Evolutionary conservation across 1,284 basidiomycete genomes (phyloP), one percentile per base, ranked within the genome.

Genomic region (Sanghuangporus sanghuang): DNA sequence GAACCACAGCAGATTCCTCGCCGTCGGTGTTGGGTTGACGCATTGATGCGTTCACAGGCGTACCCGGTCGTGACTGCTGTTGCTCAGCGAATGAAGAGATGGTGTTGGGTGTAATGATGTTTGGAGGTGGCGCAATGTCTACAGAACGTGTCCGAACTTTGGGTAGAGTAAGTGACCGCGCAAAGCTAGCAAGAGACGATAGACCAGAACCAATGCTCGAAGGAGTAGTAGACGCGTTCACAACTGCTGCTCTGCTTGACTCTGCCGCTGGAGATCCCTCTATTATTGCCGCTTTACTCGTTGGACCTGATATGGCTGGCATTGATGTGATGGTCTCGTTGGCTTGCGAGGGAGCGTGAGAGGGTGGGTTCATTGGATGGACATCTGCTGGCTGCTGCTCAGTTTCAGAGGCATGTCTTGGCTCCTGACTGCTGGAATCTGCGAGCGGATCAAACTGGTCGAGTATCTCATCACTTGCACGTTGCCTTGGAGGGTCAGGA

Each of bases 361-460:
- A 69, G 54, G 70, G 64, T 21, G 84, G 66, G 3, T 62, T 77
- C 53, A 83, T 84, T 14, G 84, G 84, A 71, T 88, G 85, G 0
- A 79, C 77, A 68, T 86, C 81, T 32, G 27, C n/a, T n/a, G n/a
- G n/a, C n/a, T n/a, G 27, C 2, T 46, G 44, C 18, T 84, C 74
- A 35, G 71, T 76, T 66, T 79, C 80, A 87, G 87, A 89, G 55
- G 86, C 87, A 21, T 82, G 78, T 50, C 78, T 79, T 5, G 86
- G 84, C 48, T 79, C 81, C 65, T 78, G 74, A 71, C 87, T 85
- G 65, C 85, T 83, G 49, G 76, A 71, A 68, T 77, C 81, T 1
- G 75, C 83, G 36, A 89, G 75, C 18, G 88, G 87, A 74, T 90
- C 87, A 69, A 90, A 89, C 69, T 88, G 82, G 38, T 74, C 75